Base-by-base conservation (phyloP, 1,139 yeast genomes). In the Suhomyces guaymorum region DNA sequence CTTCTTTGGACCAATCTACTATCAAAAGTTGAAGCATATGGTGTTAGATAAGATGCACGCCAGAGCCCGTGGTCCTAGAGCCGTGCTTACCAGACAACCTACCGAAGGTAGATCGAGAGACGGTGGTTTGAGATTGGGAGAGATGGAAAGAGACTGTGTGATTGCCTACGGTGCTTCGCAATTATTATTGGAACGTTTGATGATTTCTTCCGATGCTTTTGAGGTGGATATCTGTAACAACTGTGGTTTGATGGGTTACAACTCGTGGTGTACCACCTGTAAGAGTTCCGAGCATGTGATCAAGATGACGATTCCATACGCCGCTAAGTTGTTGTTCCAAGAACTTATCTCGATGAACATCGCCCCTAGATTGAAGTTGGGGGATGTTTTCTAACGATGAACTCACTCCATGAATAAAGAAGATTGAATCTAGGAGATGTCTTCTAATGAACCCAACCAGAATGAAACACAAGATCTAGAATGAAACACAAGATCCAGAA, bases 61-160 rank as follows among this genome's bases (percentile, higher is more conserved):
- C 1, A 85, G 99, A 73, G 97, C 98, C 3, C 80, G 98, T 60
- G 99, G 99, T 41, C 99, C 99, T 37, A 80, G 97, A 49, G 98
- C 98, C 0, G 98, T 94, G 14, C 73, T 92, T 45, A 92, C 99
- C 3, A 82, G 99, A 63, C 99, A 92, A 63, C 99, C 99, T 7
- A 97, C 92, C 40, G 99, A 94, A 66, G 99, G 99, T 81, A 82
- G 98, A 68, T 90, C 97, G 15, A 80, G 98, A 70, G 98, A 92
- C 66, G 99, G 99, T 79, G 99, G 99, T 51, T 74, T 92, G 61
- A 89, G 99, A 67, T 94, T 92, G 78, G 99, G 99, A 59, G 99
- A 92, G 70, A 92, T 92, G 99, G 99, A 92, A 68, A 88, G 98
- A 73, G 98, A 94, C 74, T 92, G 98, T 84, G 92, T 94, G 96